Evolutionary conservation across 208 protist species (phyloP), one percentile per base, ranked within the genome.

Genomic region (Trypanosoma rangeli): DNA sequence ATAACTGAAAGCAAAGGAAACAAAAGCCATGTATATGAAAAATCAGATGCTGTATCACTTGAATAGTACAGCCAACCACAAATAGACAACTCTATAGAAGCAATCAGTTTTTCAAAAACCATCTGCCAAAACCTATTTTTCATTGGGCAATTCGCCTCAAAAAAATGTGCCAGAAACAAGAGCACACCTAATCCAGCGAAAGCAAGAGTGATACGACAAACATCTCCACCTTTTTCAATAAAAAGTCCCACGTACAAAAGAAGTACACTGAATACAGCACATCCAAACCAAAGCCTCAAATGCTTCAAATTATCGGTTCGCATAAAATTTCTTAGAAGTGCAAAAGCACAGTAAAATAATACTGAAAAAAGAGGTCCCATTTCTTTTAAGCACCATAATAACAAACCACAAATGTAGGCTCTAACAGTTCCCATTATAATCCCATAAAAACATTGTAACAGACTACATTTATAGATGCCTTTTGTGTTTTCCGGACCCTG

Each of bases 1-100:
- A 64, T 28, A 33, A 71, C 16, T 13, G 46, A 60, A 64, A 71
- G n/a, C 10, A 71, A 46, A 13, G 66, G 57, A 63, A 71, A 57
- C 29, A 71, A 35, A 49, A 54, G 26, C 66, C 66, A 71, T 42
- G 24, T 42, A 63, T 56, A 64, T 24, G 42, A 35, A 44, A 31
- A 57, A 22, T 33, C 33, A 22, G 46, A 24, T 10, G 10, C 12
- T 16, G 16, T 20, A 1, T 63, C 10, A 56, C 1, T 57, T 33
- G 37, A 31, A 46, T 5, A 56, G 29, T 18, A 37, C 39, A 71
- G 22, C 54, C 54, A 62, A 46, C 42, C 44, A 54, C 3, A 64
- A 54, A 64, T 26, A 9, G 66, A 56, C 22, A 71, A 54, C n/a
- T 54, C 33, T 49, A 64, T 22, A 42, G 55, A 71, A 48, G 46